Conservation (phyloP, 1,284 basidiomycete genomes). For the Coniferiporia weirii region DNA sequence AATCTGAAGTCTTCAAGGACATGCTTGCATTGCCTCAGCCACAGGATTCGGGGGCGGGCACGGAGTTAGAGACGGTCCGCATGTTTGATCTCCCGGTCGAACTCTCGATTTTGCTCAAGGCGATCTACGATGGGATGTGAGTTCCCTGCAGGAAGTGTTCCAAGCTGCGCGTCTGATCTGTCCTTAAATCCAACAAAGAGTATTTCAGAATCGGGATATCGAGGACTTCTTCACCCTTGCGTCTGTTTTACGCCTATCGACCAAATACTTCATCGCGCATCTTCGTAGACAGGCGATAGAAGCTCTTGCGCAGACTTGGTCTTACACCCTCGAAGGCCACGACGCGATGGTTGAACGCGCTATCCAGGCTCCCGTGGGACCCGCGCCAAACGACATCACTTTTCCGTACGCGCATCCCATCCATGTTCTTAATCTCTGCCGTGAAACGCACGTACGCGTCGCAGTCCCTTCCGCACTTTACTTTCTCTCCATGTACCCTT, state of each 20-base stretch:
- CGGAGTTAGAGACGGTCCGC: conserved; percentile 39
- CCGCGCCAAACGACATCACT: conserved; percentile 31
- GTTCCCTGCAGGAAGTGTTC: conserved; percentile 24
- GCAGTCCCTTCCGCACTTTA: conserved; percentile 51
- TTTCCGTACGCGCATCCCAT: conserved; percentile 58
- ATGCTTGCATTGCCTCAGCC: conserved; percentile 54
- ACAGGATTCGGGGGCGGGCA: conserved; percentile 14
- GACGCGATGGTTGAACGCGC: conserved; percentile 52
- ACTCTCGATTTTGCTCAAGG: conserved; percentile 47
- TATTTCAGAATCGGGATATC: conserved; percentile 36
- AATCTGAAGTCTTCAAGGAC: conserved; percentile 54
- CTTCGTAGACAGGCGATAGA: conserved; percentile 45
- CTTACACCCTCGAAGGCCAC: conserved; percentile 47
- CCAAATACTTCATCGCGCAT: conserved; percentile 51
- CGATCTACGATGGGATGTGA: conserved; percentile 54
- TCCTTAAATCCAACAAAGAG: conserved; percentile 20
- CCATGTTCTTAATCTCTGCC: conserved; percentile 53
- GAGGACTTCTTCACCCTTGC: conserved; percentile 51
- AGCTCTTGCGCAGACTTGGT: conserved; percentile 47
- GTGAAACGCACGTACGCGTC: conserved; percentile 44
- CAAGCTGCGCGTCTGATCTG: not conserved
- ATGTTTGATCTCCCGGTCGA: conserved; percentile 53
- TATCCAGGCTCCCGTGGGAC: conserved; percentile 36
- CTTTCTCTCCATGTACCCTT: conserved; percentile 53
- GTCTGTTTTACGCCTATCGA: conserved; percentile 49